Evolutionary conservation across 139 green algal species (phyloP).

Genomic region (Micromonas commoda): DNA sequence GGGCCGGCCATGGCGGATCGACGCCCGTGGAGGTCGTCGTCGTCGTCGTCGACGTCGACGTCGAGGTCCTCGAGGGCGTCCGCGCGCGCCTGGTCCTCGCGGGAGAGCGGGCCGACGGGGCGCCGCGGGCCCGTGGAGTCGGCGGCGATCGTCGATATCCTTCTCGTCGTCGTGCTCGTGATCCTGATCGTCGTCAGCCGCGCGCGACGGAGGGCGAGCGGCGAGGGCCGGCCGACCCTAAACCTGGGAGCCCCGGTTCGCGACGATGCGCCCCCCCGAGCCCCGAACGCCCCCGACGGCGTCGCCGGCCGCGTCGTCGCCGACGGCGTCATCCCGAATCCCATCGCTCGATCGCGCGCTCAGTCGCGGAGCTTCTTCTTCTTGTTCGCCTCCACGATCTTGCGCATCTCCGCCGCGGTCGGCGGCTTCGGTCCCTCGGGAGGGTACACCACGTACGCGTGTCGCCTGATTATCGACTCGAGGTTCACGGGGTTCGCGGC

Average conservation of each 20-base stretch:
- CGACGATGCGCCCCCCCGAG: too few relatives aligned
- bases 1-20: not conserved
- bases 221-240: not conserved
- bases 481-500: slow-evolving; percentile 12
- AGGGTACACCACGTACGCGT: slow-evolving; percentile 23
- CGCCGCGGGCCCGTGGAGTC: too few relatives aligned
- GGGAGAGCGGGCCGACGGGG: not conserved
- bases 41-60: not conserved
- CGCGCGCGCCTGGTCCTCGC: not conserved
- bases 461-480: not conserved
- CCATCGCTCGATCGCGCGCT: not conserved
- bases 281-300: not conserved
- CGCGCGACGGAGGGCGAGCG: not conserved
- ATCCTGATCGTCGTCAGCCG: not conserved
- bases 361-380: not conserved
- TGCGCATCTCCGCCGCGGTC: not conserved
- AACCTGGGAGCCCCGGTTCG: not conserved
- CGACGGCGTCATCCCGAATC: not conserved
- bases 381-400: not conserved
- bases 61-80: not conserved
- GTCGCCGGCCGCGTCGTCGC: not conserved
- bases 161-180: not conserved
- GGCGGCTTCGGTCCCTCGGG: not conserved
- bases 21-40: not conserved
- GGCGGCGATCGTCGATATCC: not conserved